Conservation (phyloP, 169 alveolate species). For the Eimeria falciformis region DNA sequence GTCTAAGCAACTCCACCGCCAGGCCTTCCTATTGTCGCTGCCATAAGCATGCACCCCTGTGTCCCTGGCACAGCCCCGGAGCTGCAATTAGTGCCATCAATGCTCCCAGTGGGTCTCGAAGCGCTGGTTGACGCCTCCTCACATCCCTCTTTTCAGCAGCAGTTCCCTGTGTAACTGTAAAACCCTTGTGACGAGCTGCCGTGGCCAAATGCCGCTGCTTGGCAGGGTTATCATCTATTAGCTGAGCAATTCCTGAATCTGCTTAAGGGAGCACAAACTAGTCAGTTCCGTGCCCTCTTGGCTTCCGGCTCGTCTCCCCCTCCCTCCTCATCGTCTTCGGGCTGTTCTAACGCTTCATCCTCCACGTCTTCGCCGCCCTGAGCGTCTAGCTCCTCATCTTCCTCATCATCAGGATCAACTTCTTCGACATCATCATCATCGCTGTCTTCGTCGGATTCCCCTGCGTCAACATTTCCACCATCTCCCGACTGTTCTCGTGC, state of each 20-base stretch:
- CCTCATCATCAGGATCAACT: slow-evolving; percentile 37
- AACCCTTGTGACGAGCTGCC: too few species aligned
- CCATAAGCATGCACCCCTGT: neutral
- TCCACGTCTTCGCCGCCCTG: slow-evolving; percentile 45
- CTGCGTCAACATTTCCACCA: neutral
- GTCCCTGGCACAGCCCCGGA: neutral
- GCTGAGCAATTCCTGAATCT: too few species aligned
- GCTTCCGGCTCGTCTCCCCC: neutral
- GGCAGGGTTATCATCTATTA: too few species aligned
- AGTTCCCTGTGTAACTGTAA: slow-evolving; percentile 19
- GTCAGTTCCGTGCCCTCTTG: slow-evolving; percentile 58
- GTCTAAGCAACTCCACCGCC: neutral
- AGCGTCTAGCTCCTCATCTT: neutral
- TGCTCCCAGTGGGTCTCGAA: neutral
- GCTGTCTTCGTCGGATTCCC: slow-evolving; percentile 25
- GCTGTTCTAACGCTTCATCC: slow-evolving; percentile 16
- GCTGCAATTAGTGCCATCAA: neutral
- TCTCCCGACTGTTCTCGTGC: neutral
- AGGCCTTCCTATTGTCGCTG: neutral
- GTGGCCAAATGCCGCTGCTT: too few species aligned
- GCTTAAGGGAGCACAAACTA: neutral
- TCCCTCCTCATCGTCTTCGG: slow-evolving; percentile 24
- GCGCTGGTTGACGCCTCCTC: slow-evolving; percentile 6
- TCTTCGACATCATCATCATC: slow-evolving; percentile 56
- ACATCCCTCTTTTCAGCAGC: slow-evolving; percentile 18